Conservation (phyloP, 148 eudicot genomes). For the Rhododendron ovatum region DNA sequence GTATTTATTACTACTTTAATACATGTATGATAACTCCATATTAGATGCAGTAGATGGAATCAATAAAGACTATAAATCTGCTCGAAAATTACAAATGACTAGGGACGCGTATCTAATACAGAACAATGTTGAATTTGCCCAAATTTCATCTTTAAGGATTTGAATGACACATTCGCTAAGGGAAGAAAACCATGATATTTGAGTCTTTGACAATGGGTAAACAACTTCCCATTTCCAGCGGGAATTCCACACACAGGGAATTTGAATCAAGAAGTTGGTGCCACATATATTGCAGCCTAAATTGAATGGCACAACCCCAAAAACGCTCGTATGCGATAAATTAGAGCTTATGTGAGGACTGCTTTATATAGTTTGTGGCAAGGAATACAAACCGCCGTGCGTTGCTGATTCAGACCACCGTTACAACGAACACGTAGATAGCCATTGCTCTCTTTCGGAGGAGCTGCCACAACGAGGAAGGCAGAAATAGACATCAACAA, state of each 20-base stretch:
- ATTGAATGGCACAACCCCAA: not conserved
- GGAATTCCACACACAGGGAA: not conserved
- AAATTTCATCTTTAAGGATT: not conserved
- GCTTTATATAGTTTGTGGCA: not conserved
- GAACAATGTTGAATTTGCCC: not conserved
- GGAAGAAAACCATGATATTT: not conserved
- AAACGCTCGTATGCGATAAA: not conserved
- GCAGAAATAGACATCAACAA: not conserved
- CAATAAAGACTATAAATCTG: not conserved
- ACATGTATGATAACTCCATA: not conserved
- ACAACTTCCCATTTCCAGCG: not conserved
- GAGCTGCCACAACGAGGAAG: conserved; percentile 55
- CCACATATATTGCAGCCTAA: not conserved
- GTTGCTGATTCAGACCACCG: conserved; percentile 95
- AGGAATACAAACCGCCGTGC: conserved; percentile 69
- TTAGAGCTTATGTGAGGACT: not conserved
- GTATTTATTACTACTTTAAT: not conserved
- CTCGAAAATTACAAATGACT: not conserved
- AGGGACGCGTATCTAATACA: not conserved
- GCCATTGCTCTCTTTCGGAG: conserved; percentile 70
- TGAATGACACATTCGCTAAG: not conserved
- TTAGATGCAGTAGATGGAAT: not conserved
- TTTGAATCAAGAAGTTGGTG: not conserved
- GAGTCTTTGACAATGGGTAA: not conserved
- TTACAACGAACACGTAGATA: conserved; percentile 89